phyloP scores from a whole-genome alignment of 2,329 filamentous ascomycete genomes.

The Cladobotryum mycophilum region DNA sequence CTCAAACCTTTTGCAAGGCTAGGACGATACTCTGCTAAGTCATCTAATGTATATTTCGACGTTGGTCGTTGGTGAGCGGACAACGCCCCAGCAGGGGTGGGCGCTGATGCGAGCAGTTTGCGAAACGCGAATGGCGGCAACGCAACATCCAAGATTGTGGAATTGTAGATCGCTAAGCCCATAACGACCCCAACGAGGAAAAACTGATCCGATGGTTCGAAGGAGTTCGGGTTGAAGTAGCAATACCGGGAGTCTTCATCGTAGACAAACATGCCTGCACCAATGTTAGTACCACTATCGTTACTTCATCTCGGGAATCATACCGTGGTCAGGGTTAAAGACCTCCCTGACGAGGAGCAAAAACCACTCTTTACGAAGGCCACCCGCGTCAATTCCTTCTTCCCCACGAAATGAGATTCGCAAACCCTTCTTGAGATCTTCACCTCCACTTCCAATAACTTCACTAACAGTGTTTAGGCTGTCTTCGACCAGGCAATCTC shows the following conservation, averaged over 20 bases:
- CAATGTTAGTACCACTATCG: background rate
- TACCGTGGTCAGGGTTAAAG: slow-evolving; percentile 85
- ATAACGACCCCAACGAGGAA: slow-evolving; percentile 84
- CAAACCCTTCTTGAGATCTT: slow-evolving; percentile 86
- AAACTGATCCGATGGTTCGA: slow-evolving; percentile 87
- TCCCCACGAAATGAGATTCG: slow-evolving; percentile 82
- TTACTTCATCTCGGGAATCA: slow-evolving; percentile 19
- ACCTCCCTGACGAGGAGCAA: slow-evolving; percentile 80
- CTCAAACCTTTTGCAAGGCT: slow-evolving; percentile 67
- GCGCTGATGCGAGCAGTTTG: slow-evolving; percentile 73
- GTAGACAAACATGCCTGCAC: slow-evolving; percentile 80
- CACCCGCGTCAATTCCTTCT: slow-evolving; percentile 86
- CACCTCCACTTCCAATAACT: slow-evolving; percentile 70
- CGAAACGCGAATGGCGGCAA: slow-evolving; percentile 85
- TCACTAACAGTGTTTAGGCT: slow-evolving; percentile 80
- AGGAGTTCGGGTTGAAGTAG: slow-evolving; percentile 87
- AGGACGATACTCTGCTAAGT: slow-evolving; percentile 77
- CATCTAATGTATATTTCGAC: slow-evolving; percentile 71
- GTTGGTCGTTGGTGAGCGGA: slow-evolving; percentile 51
- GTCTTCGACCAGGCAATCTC: slow-evolving; percentile 84
- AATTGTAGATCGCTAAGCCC: slow-evolving; percentile 90
- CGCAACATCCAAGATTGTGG: slow-evolving; percentile 82
- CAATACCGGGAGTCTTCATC: slow-evolving; percentile 86
- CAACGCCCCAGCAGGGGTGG: slow-evolving; percentile 46
- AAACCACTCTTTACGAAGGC: slow-evolving; percentile 92